Evolutionary conservation across 352 stramenopile genomes (phyloP).

Genomic region (Pseudoperonospora humuli): DNA sequence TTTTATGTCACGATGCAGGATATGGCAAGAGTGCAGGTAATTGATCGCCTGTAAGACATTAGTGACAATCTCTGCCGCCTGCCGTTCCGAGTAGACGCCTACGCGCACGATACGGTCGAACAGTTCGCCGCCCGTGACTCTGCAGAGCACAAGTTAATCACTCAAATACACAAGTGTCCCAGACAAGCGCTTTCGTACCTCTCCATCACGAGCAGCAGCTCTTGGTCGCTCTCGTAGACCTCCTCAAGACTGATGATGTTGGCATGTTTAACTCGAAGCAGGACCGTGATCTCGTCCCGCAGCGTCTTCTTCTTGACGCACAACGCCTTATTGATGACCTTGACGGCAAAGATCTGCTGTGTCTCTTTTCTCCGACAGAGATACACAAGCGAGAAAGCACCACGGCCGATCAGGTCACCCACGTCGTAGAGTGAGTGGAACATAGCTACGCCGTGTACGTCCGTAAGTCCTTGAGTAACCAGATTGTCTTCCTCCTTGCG

Average conservation of each 20-base stretch:
- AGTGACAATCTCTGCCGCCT: conserved; percentile 61
- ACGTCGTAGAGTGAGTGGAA: conserved; percentile 88
- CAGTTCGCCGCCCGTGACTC: conserved; percentile 76
- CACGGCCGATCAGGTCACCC: conserved; percentile 73
- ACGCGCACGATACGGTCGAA: conserved; percentile 80
- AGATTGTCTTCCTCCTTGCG: conserved; percentile 79
- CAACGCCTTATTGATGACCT: conserved; percentile 85
- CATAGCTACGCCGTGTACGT: conserved; percentile 75
- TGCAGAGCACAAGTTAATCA: conserved; percentile 11
- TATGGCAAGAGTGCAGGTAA: conserved; percentile 77
- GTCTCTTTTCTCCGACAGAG: conserved; percentile 75
- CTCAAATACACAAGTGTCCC: background rate
- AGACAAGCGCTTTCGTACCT: conserved; percentile 24
- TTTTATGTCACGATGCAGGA: conserved; percentile 79
- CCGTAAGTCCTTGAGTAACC: conserved; percentile 76
- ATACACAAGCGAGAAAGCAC: conserved; percentile 81
- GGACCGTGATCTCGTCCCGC: conserved; percentile 81
- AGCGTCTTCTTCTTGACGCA: conserved; percentile 84
- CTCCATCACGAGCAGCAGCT: conserved; percentile 85
- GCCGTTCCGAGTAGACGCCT: conserved; percentile 75
- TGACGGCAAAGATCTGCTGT: conserved; percentile 77
- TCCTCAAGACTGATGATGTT: conserved; percentile 86
- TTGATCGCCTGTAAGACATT: conserved; percentile 67
- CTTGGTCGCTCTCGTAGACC: conserved; percentile 81
- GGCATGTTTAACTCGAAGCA: conserved; percentile 77